phyloP scores from a whole-genome alignment of 345 rosid species.

The Excoecaria cochinchinensis region DNA sequence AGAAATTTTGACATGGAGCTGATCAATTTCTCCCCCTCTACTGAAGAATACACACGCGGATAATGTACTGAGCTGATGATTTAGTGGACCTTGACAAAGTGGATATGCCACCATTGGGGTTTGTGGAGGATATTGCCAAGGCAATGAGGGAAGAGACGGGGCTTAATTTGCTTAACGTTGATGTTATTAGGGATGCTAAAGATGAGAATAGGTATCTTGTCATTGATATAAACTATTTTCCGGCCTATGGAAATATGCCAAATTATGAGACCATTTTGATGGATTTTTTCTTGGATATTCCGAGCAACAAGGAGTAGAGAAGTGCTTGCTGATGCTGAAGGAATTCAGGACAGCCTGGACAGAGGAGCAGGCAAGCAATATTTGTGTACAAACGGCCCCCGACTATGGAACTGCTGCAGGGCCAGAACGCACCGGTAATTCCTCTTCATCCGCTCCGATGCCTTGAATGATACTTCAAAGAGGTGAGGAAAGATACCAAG shows the following conservation, averaged over 20 bases:
- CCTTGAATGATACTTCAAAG: no score
- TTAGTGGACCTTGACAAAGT: conserved; percentile 38
- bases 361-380: neutral
- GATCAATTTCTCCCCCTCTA: neutral
- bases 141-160: conserved; percentile 51
- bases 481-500: no score
- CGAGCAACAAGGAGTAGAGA: conserved; percentile 21
- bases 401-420: no score
- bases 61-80: neutral
- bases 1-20: no score
- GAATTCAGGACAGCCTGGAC: neutral
- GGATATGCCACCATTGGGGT: conserved; percentile 51
- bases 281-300: conserved; percentile 43
- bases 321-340: neutral
- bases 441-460: no score
- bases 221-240: conserved; percentile 70
- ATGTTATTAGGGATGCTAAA: conserved; percentile 57
- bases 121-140: conserved; percentile 44
- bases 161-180: conserved; percentile 60
- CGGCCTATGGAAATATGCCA: conserved; percentile 67
- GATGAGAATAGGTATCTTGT: conserved; percentile 47
- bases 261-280: conserved; percentile 52
- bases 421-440: no score
- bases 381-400: neutral
- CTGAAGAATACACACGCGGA: neutral